Conservation (phyloP, 306 rosid genomes). For the Macrotyloma uniflorum region DNA sequence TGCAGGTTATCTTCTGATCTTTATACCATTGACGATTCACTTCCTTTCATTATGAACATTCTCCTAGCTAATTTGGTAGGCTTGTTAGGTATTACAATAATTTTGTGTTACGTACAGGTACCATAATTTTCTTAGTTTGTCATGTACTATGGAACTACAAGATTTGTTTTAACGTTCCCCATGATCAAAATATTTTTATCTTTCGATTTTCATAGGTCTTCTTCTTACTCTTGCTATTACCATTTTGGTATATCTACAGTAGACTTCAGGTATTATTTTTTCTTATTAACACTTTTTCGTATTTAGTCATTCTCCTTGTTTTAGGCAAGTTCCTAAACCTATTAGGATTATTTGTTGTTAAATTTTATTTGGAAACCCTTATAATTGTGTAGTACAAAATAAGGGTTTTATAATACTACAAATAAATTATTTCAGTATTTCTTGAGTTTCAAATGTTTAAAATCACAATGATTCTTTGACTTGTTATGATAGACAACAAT, state of each 20-base stretch:
- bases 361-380: constrained; percentile 17
- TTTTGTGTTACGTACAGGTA: constrained; percentile 91
- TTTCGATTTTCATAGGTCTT: constrained; percentile 59
- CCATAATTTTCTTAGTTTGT: constrained; percentile 27
- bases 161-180: constrained; percentile 21
- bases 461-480: constrained; percentile 18
- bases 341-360: constrained; percentile 29
- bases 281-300: background rate
- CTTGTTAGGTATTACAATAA: constrained; percentile 81
- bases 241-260: constrained; percentile 93
- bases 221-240: constrained; percentile 82
- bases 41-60: constrained; percentile 94
- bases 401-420: constrained; percentile 5
- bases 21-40: constrained; percentile 93
- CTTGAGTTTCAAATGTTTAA: constrained; percentile 32
- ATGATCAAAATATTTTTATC: constrained; percentile 28
- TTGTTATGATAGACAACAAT: constrained; percentile 20
- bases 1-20: constrained; percentile 96
- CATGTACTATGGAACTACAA: background rate
- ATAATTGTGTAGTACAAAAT: constrained; percentile 13
- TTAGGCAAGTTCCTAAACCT: constrained; percentile 24
- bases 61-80: constrained; percentile 94
- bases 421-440: constrained; percentile 6
- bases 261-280: constrained; percentile 79
- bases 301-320: constrained; percentile 17